Evolutionary conservation across 345 rosid genomes (phyloP), one percentile per base, ranked within the genome.

Genomic region (Ceriops tagal): DNA sequence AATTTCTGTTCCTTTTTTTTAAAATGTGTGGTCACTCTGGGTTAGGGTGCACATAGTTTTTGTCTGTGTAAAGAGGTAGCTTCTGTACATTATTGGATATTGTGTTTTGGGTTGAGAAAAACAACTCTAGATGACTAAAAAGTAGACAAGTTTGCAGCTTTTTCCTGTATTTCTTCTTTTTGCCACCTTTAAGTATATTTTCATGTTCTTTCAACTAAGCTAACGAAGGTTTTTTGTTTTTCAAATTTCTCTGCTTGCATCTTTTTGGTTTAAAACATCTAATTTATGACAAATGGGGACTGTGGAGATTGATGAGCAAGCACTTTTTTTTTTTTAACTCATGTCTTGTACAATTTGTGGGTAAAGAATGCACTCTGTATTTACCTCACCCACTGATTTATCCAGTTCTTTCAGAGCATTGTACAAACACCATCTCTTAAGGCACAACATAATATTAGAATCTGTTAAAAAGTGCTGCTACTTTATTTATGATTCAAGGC

Each of bases 331-430:
- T 5, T 37, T 37, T 37, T 6, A 13, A 28, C 69, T 70, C 60
- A 6, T 13, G 43, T 26, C 62, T 32, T 80, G 76, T 77, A 77
- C 39, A 51, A 73, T 74, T 67, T 63, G 61, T 73, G 64, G 64
- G 49, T 49, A 53, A 63, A 62, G 64, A 59, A 31, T 31, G 32
- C 5, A 31, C 32, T 31, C 32, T 11, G 52, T 62, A 52, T 58
- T 19, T 47, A 73, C 30, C 32, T 6, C n/a, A 53, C 34, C 5
- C 19, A 18, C 56, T 3, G 6, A 31, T 31, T 31, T 31, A 31
- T 31, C 32, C 4, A 31, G 32, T 35, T 26, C 39, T 62, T 27
- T 62, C 8, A 4, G 18, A 1, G 19, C 62, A 35, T 53, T 53
- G 21, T 18, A 9, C 47, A 11, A 11, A 39, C 15, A 39, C 13